Percentiles rank a stretch among this genome's conserved stretches.
Evolutionary conservation across 352 stramenopile genomes (phyloP).

Genomic region (Pythium dissimile): DNA sequence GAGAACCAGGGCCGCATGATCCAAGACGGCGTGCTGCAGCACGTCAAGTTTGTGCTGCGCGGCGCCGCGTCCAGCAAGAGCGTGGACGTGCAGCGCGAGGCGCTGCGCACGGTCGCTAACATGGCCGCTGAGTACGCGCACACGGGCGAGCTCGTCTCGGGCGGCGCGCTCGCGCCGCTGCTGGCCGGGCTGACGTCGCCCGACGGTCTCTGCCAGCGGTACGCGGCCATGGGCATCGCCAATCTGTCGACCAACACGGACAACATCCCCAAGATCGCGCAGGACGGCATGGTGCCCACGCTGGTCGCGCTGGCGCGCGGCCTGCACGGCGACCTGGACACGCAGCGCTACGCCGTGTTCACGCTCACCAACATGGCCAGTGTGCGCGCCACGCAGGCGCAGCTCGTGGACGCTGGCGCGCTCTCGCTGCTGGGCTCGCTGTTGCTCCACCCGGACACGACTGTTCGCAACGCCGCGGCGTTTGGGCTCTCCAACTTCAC

Average conservation of each 20-base stretch:
- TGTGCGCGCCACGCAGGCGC: constrained; percentile 74
- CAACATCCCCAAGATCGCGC: constrained; percentile 88
- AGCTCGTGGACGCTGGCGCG: constrained; percentile 72
- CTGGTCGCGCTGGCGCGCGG: constrained; percentile 85
- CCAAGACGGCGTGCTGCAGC: constrained; percentile 92
- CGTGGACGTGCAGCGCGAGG: constrained; percentile 93
- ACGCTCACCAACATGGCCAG: constrained; percentile 93
- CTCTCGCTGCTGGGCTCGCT: constrained; percentile 71
- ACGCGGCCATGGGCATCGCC: constrained; percentile 93
- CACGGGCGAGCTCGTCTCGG: constrained; percentile 89
- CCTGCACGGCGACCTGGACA: constrained; percentile 88
- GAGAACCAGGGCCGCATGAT: constrained; percentile 96
- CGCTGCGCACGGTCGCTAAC: constrained; percentile 92
- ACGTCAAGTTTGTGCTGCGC: constrained; percentile 94
- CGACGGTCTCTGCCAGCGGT: constrained; percentile 92
- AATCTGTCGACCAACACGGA: constrained; percentile 93
- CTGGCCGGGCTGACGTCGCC: constrained; percentile 86
- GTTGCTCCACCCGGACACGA: constrained; percentile 76
- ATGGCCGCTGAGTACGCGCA: constrained; percentile 95
- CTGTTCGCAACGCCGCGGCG: constrained; percentile 85
- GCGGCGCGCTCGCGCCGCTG: constrained; percentile 86
- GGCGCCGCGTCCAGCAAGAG: constrained; percentile 45
- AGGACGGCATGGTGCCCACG: constrained; percentile 86
- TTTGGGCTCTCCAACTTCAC: constrained; percentile 94
- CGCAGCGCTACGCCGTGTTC: constrained; percentile 91